phyloP scores from a whole-genome alignment of 2,329 filamentous ascomycete species.

The Coccinonectria pachysandricola region DNA sequence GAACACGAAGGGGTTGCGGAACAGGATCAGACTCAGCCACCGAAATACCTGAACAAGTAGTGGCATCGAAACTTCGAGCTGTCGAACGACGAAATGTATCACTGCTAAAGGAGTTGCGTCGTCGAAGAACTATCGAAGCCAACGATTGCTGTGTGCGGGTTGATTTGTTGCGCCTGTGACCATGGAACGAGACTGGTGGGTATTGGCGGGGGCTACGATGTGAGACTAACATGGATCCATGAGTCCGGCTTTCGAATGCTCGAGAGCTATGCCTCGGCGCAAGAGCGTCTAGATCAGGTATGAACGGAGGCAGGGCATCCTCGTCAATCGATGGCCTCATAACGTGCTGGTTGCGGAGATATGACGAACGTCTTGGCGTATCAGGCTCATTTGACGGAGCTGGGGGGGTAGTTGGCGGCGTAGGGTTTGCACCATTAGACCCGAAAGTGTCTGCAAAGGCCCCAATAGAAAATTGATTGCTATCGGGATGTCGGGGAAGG shows the following conservation, averaged over 20 bases:
- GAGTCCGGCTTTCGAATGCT: conserved; percentile 23
- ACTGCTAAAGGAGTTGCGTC: conserved; percentile 52
- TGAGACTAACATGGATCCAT: conserved; percentile 21
- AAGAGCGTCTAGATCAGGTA: conserved; percentile 35
- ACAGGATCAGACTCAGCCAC: conserved; percentile 35
- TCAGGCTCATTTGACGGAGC: conserved; percentile 25
- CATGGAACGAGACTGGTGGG: conserved; percentile 22
- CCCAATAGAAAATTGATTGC: conserved; percentile 37
- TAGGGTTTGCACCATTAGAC: conserved; percentile 40
- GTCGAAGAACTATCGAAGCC: conserved; percentile 41
- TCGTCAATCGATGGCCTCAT: conserved; percentile 25
- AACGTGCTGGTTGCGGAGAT: conserved; percentile 39
- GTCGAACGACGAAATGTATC: conserved; percentile 39
- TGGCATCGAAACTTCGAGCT: conserved; percentile 50
- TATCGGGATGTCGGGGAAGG: conserved; percentile 38
- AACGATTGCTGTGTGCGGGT: conserved; percentile 38
- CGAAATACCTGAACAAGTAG: conserved; percentile 40
- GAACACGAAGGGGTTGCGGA: conserved; percentile 47
- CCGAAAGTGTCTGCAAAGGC: conserved; percentile 43
- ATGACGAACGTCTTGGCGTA: conserved; percentile 45
- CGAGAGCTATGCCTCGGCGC: conserved; percentile 17
- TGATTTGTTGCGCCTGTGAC: conserved; percentile 36
- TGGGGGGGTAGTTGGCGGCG: conserved; percentile 53
- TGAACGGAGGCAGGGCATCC: conserved; percentile 35
- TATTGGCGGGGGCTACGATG: conserved; percentile 16